Conservation (phyloP, 2,329 filamentous ascomycete species). For the Venturia effusa region DNA sequence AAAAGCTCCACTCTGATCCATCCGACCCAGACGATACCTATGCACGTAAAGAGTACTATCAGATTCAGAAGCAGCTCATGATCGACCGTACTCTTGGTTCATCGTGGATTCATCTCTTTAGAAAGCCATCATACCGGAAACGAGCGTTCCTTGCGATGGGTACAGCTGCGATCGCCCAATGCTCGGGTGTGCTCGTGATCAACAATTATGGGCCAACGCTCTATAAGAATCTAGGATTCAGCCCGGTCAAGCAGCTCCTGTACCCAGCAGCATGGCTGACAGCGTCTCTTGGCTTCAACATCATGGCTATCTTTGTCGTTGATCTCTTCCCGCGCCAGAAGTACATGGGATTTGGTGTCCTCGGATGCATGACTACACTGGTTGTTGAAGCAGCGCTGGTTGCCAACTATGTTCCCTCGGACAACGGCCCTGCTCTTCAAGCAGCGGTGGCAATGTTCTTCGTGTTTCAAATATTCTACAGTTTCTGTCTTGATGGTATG, state of each 20-base stretch:
- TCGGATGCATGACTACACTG: constrained; percentile 6
- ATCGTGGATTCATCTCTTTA: constrained; percentile 19
- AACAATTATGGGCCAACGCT: constrained; percentile 19
- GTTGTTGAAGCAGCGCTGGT: constrained; percentile 12
- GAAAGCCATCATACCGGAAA: constrained; percentile 20
- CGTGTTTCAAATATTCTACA: constrained; percentile 11
- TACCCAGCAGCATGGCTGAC: constrained; percentile 22
- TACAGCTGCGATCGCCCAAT: constrained; percentile 21
- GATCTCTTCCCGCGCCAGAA: constrained; percentile 18
- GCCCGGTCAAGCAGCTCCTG: constrained; percentile 18
- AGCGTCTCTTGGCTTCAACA: constrained; percentile 18
- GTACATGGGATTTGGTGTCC: constrained; percentile 15
- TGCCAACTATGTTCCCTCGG: constrained; percentile 17
- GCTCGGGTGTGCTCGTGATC: constrained; percentile 16
- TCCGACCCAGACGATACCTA: constrained; percentile 17
- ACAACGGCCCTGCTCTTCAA: constrained; percentile 10
- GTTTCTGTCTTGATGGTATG: constrained; percentile 6
- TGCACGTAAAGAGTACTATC: constrained; percentile 20
- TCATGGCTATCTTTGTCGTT: constrained; percentile 18
- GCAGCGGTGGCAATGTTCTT: constrained; percentile 11
- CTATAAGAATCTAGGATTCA: constrained; percentile 21
- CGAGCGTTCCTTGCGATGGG: constrained; percentile 19
- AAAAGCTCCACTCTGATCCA: constrained; percentile 16
- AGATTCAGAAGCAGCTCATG: constrained; percentile 21
- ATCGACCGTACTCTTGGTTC: constrained; percentile 19